Base-by-base conservation (phyloP, 2,329 filamentous ascomycete genomes). In the Xylaria sp. region DNA sequence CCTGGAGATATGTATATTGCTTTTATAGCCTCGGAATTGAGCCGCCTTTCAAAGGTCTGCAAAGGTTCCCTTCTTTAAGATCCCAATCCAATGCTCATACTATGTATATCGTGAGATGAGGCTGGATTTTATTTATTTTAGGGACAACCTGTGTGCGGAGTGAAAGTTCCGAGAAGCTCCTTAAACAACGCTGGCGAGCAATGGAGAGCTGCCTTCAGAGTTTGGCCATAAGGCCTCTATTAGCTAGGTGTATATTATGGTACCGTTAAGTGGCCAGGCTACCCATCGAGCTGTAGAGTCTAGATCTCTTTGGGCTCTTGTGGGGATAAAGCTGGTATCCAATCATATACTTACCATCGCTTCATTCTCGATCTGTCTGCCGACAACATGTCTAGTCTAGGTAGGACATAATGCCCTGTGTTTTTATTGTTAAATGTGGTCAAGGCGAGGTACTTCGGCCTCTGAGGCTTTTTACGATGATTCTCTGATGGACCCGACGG, bases 281-380 rank as follows among this genome's bases (percentile, higher is more conserved):
- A n/a, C 56, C 25, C 18, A n/a, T 31, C 25, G 20, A 62, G 57
- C 62, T 25, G 46, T 62, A 58, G 25, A 36, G 62, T 48, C 51
- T 43, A 43, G 36, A 43, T 46, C 49, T 60, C 28, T 25, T 8
- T 64, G 6, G 58, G 20, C 33, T 46, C 48, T 64, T 57, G 60
- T 67, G 56, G 61, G 55, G 49, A 60, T 41, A 46, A 31, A 23
- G 3, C 23, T 63, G 43, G 20, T 55, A 20, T 48, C 58, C 59
- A 69, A 69, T 69, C 55, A 51, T 33, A 46, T 59, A 43, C 39
- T 36, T 41, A 49, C 36, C 28, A 62, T 28, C 49, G 58, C 36
- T 41, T 55, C 23, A 33, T 49, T 36, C 54, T 66, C 55, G 48
- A 54, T 66, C 64, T 63, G 62, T 60, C 54, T 67, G 55, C 58